Percentiles rank a stretch among this genome's conserved stretches.
Evolutionary conservation across 805 yeast genomes (phyloP).

Genomic region (Jamesozyma gamospora): DNA sequence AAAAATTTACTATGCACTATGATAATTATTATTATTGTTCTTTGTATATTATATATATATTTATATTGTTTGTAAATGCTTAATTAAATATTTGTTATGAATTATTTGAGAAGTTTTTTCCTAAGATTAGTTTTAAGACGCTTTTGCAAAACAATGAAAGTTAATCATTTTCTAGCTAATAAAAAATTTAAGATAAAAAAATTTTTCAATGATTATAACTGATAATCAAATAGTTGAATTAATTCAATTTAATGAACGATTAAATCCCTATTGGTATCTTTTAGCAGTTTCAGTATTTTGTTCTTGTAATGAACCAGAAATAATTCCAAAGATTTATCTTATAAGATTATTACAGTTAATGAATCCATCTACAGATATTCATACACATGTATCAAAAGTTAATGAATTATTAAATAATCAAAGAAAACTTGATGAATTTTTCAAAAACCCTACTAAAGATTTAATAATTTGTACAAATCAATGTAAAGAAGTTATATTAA

Average conservation of each 20-base stretch:
- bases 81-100: too few relatives aligned
- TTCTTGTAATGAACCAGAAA: conserved; percentile 71
- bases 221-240: neutral
- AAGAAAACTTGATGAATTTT: neutral
- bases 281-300: conserved; percentile 71
- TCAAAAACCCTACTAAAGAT: neutral
- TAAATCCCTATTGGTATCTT: conserved; percentile 56
- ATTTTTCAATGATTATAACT: neutral
- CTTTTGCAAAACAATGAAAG: too few relatives aligned
- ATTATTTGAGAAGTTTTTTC: too few relatives aligned
- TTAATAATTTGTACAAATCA: conserved; percentile 34
- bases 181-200: too few relatives aligned
- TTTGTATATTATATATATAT: neutral
- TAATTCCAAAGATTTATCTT: conserved; percentile 60
- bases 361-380: neutral
- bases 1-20: neutral
- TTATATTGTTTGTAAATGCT: neutral
- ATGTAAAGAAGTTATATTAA: conserved; percentile 65
- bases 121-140: too few relatives aligned
- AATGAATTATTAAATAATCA: neutral
- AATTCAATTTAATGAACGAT: conserved; percentile 10
- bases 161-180: too few relatives aligned
- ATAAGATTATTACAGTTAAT: conserved; percentile 13
- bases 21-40: neutral
- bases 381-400: neutral